Conservation (phyloP, 768 basidiomycete species). For the Lactarius psammicola region DNA sequence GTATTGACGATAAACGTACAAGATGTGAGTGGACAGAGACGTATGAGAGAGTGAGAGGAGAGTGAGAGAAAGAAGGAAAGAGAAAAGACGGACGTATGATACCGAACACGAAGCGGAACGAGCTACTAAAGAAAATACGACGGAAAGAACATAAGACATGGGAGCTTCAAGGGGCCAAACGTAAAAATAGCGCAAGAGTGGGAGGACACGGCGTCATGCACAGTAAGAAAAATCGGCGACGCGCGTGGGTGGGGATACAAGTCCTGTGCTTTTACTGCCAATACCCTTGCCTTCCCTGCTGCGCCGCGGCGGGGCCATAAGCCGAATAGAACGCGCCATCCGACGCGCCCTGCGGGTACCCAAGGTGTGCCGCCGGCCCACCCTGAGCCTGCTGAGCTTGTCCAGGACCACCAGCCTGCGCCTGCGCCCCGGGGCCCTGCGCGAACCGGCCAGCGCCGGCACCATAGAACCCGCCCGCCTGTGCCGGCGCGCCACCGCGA, state of each 20-base stretch:
- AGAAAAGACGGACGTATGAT: slow-evolving; percentile 23
- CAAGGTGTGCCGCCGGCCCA: slow-evolving; percentile 54
- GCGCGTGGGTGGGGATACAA: no score
- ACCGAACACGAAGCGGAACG: slow-evolving; percentile 30
- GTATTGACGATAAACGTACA: slow-evolving; percentile 32
- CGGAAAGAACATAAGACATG: slow-evolving; percentile 24
- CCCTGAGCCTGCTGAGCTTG: slow-evolving; percentile 42
- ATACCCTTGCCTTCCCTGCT: slow-evolving; percentile 41
- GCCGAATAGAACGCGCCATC: slow-evolving; percentile 62
- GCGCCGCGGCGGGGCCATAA: slow-evolving; percentile 48
- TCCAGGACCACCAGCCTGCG: slow-evolving; percentile 50
- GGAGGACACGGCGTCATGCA: no score
- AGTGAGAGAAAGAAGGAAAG: slow-evolving; percentile 30
- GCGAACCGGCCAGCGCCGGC: slow-evolving; percentile 42
- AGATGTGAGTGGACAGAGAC: slow-evolving; percentile 29
- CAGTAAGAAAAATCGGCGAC: no score
- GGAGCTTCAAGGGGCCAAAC: slow-evolving; percentile 14
- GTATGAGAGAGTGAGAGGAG: slow-evolving; percentile 27
- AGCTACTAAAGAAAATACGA: slow-evolving; percentile 27
- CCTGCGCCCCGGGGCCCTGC: slow-evolving; percentile 37
- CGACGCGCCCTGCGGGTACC: slow-evolving; percentile 64
- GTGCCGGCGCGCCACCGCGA: slow-evolving; percentile 46
- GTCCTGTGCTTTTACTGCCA: no score
- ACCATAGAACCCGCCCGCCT: slow-evolving; percentile 48
- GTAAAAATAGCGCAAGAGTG: slow-evolving; percentile 19